These are phyloP conservation scores for Cryptosporidium muris DNA, from an alignment of 169 alveolate genomes.

Conservation along the genomic window DNA sequence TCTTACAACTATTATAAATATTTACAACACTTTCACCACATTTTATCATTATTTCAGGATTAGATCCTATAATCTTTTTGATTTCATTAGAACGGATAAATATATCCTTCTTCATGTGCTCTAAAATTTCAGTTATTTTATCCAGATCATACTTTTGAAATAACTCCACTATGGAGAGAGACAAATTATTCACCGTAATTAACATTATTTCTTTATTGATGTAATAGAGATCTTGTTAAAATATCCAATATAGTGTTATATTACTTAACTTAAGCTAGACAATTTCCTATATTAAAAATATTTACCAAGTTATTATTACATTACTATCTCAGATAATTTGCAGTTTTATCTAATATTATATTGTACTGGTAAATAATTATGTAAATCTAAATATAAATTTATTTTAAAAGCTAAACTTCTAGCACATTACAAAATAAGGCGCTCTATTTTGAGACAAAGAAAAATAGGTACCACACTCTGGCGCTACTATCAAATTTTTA, in stretches of 20 bases:
- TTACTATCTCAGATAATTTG: too few species aligned
- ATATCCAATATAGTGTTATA: not conserved
- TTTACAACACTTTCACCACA: conserved; percentile 60
- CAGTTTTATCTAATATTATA: too few species aligned
- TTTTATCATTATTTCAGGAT: conserved; percentile 63
- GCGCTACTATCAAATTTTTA: too few species aligned
- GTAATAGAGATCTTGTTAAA: not conserved
- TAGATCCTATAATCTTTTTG: conserved; percentile 50
- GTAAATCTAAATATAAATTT: too few species aligned
- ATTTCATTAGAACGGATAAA: conserved; percentile 52
- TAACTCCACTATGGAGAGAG: conserved; percentile 37
- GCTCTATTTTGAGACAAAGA: too few species aligned
- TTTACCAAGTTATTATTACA: too few species aligned
- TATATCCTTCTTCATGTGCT: conserved; percentile 31
- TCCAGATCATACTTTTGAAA: conserved; percentile 52
- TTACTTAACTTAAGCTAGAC: not conserved
- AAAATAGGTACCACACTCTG: too few species aligned
- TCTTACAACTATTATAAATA: conserved; percentile 20
- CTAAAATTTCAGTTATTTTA: conserved; percentile 58
- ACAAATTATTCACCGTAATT: conserved; percentile 14
- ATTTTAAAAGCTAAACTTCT: too few species aligned
- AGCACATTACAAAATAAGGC: too few species aligned
- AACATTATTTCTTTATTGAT: not conserved
- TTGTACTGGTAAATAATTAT: too few species aligned
- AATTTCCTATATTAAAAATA: too few species aligned